Evolutionary conservation across 306 rosid species (phyloP).

Genomic region (Vigna reflexopilosa): DNA sequence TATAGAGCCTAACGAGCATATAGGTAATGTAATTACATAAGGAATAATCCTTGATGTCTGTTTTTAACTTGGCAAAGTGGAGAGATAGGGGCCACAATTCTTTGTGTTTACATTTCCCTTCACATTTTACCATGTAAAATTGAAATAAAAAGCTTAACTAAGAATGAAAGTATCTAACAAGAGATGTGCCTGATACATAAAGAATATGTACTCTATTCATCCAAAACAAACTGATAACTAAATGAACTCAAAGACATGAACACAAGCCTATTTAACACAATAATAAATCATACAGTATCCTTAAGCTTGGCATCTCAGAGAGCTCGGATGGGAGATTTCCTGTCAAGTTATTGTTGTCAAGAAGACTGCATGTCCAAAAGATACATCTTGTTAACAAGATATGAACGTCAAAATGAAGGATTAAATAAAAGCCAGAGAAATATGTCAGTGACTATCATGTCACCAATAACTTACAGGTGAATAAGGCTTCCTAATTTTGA

Average conservation of each 20-base stretch:
- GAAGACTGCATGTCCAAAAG: slow-evolving; percentile 69
- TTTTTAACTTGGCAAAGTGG: background rate
- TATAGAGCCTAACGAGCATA: too few relatives aligned
- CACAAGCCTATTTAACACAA: background rate
- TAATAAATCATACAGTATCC: slow-evolving; percentile 53
- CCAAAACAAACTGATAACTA: slow-evolving; percentile 7
- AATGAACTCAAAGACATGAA: background rate
- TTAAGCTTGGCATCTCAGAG: slow-evolving; percentile 59
- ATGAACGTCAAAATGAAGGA: slow-evolving; percentile 18
- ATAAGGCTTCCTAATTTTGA: slow-evolving; percentile 63
- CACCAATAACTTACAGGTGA: slow-evolving; percentile 72
- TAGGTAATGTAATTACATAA: background rate
- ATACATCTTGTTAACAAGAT: slow-evolving; percentile 37
- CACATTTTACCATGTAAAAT: background rate
- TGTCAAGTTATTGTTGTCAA: slow-evolving; percentile 87
- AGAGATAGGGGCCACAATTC: background rate
- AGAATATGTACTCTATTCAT: slow-evolving; percentile 3
- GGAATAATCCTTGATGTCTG: background rate
- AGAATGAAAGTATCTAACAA: background rate
- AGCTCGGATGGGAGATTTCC: slow-evolving; percentile 80
- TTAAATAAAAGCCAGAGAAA: background rate
- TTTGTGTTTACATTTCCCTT: too few relatives aligned
- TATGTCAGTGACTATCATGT: slow-evolving; percentile 2
- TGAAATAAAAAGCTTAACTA: too few relatives aligned
- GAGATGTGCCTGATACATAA: background rate